Evolutionary conservation across 768 basidiomycete genomes (phyloP).

Genomic region (Inosperma sp.): DNA sequence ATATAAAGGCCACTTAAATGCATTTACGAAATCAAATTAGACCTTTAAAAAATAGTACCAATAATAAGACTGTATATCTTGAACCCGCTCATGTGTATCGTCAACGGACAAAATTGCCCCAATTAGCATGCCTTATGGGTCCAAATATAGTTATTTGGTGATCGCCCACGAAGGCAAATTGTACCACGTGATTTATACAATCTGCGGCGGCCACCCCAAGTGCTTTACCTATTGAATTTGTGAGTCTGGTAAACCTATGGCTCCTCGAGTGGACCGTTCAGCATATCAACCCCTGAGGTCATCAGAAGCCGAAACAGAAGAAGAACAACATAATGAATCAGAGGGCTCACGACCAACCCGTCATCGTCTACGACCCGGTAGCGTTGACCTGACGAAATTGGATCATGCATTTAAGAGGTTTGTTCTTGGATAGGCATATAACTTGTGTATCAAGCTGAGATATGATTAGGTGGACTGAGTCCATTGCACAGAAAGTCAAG

Average conservation of each 20-base stretch:
- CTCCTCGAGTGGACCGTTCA: constrained; percentile 30
- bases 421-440: constrained; percentile 1
- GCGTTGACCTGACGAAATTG: constrained; percentile 74
- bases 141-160: too few relatives aligned
- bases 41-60: too few relatives aligned
- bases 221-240: too few relatives aligned
- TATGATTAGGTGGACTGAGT: constrained; percentile 69
- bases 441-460: constrained; percentile 1
- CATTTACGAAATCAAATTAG: too few relatives aligned
- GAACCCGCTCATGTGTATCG: too few relatives aligned
- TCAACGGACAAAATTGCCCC: too few relatives aligned
- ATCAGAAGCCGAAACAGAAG: constrained; percentile 38
- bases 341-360: constrained; percentile 24
- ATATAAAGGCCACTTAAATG: too few relatives aligned
- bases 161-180: too few relatives aligned
- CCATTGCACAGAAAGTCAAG: constrained; percentile 80
- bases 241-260: constrained; percentile 19
- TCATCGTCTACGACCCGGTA: constrained; percentile 46
- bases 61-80: too few relatives aligned
- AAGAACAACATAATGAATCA: constrained; percentile 28
- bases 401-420: constrained; percentile 82
- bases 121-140: too few relatives aligned
- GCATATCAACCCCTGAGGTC: constrained; percentile 45
- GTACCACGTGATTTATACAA: too few relatives aligned
- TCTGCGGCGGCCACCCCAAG: too few relatives aligned